phyloP scores from a whole-genome alignment of 2,329 filamentous ascomycete genomes.

The Neofusicoccum cordaticola region DNA sequence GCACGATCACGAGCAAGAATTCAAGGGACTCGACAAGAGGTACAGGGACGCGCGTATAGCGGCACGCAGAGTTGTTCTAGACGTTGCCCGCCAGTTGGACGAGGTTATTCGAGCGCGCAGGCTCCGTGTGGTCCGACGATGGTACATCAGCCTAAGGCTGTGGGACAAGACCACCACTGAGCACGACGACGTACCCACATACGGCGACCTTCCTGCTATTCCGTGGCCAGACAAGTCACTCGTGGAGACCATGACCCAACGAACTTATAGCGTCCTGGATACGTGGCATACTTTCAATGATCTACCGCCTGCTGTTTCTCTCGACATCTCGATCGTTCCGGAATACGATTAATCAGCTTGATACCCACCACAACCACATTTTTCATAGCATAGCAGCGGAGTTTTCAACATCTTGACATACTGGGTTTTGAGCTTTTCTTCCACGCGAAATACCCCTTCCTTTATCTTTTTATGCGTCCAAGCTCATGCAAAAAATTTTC shows the following conservation, averaged over 20 bases:
- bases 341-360: slow-evolving; percentile 1
- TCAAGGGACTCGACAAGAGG: not conserved
- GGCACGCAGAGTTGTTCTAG: not conserved
- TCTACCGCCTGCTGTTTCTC: slow-evolving; percentile 15
- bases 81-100: not conserved
- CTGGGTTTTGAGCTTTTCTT: not conserved
- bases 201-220: not conserved
- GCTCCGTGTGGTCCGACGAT: slow-evolving; percentile 8
- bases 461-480: not conserved
- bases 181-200: not conserved
- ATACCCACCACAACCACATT: slow-evolving; percentile 6
- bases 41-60: not conserved
- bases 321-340: not conserved
- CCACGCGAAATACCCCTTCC: slow-evolving; percentile 14
- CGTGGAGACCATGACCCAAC: slow-evolving; percentile 2
- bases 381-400: slow-evolving; percentile 17
- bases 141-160: slow-evolving; percentile 6
- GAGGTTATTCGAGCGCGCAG: slow-evolving; percentile 1
- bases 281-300: slow-evolving; percentile 14
- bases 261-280: slow-evolving; percentile 14
- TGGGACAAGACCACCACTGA: slow-evolving; percentile 9
- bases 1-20: slow-evolving; percentile 1
- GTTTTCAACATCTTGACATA: slow-evolving; percentile 13
- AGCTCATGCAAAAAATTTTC: not conserved
- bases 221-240: slow-evolving; percentile 2